Base-by-base conservation (phyloP, 176 grass and related monocot species). In the Bonia amplexicaulis region DNA sequence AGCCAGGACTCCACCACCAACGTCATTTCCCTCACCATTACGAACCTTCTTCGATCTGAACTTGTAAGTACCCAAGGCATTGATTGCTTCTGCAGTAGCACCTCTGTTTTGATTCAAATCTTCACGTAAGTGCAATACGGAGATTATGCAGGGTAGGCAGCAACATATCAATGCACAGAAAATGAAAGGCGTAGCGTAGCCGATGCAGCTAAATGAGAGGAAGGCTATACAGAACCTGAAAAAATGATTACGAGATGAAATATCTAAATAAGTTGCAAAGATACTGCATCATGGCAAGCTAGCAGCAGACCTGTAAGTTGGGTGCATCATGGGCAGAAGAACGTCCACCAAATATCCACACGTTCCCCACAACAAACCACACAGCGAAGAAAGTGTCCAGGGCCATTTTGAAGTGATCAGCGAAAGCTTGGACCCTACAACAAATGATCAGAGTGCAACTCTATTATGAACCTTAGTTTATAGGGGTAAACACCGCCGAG, bases 331-430 rank as follows among this genome's bases (percentile, higher is more conserved):
- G 90, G 62, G 89, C 88, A 77, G 96, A 96, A 52, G 96, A 91
- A 66, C 58, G 93, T 57, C 96, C 90, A 77, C 93, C 96, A 84
- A 96, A 99, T 52, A 99, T 74, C 96, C 96, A 99, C 22, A 99
- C 93, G 79, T 96, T 99, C 74, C 96, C 96, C 46, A 99, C 96
- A 79, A 99, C 93, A 80, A 99, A 99, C 96, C 96, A 99, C 60
- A 99, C 90, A 23, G 96, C 93, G 8, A 99, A 99, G 81, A 99
- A 99, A 82, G 90, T 96, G 85, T 99, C 93, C 48, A 99, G 84
- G 25, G 88, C 93, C 91, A 99, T 99, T 77, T 95, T 96, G 84
- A 99, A 96, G 86, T 94, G 88, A 73, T 99, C 96, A 46, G 86
- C 86, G 1, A 94, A 82, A 89, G 88, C 81, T 86, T 91, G 90